Percentiles rank a stretch among this genome's conserved stretches.
phyloP scores from a whole-genome alignment of 2,329 filamentous ascomycete genomes.

The Fusarium avenaceum region DNA sequence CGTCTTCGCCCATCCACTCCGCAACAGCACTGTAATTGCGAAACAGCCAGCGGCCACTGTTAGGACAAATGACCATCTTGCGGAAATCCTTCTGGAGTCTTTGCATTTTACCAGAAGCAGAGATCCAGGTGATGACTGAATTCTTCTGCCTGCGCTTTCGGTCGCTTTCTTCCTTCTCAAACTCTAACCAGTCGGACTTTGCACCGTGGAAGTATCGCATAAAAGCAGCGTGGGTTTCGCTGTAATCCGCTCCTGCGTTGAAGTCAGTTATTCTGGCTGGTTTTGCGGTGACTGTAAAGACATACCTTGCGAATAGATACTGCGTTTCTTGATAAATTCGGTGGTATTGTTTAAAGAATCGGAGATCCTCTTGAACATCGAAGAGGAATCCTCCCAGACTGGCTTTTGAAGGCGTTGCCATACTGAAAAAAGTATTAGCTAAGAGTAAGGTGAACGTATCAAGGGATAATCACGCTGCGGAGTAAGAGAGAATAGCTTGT shows the following conservation, averaged over 20 bases:
- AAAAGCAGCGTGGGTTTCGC: rapidly evolving
- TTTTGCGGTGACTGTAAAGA: rapidly evolving
- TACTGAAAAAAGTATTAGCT: background rate
- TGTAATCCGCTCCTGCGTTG: background rate
- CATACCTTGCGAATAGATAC: background rate
- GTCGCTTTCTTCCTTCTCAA: background rate
- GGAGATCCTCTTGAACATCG: background rate
- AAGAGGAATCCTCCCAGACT: background rate
- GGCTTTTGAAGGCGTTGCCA: slow-evolving; percentile 22
- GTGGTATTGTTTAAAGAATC: background rate
- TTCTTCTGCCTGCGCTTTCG: background rate
- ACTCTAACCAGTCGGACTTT: background rate
- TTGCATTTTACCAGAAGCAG: background rate
- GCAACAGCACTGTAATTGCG: slow-evolving; percentile 2
- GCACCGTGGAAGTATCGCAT: background rate
- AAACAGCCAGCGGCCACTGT: slow-evolving; percentile 11
- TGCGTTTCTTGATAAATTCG: background rate
- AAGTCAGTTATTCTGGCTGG: background rate
- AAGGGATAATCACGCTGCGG: background rate
- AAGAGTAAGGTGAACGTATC: too few species aligned
- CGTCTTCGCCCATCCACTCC: slow-evolving; percentile 15
- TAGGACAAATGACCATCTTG: background rate
- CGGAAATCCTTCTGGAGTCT: background rate
- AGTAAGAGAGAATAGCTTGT: slow-evolving; percentile 8
- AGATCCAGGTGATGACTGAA: slow-evolving; percentile 1